A percentile compares a stretch with the other conserved stretches of the same genome.
phyloP scores from a whole-genome alignment of 371 early-diverging fungal species.

The Dentiscutata heterogama region DNA sequence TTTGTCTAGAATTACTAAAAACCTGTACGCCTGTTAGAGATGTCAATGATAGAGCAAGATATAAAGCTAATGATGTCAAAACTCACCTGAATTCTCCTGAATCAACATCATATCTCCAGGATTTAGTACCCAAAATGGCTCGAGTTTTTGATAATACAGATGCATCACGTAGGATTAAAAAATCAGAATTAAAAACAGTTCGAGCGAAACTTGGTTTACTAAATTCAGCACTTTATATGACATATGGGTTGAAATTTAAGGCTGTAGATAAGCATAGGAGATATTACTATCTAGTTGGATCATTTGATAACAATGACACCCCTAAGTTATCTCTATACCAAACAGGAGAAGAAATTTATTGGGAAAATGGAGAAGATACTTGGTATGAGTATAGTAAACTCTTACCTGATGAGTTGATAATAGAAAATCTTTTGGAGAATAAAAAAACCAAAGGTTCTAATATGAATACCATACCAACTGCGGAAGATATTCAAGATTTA shows the following conservation, averaged over 20 bases:
- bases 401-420: background rate
- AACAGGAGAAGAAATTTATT: slow-evolving; percentile 1
- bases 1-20: slow-evolving; percentile 33
- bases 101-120: slow-evolving; percentile 16
- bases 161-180: slow-evolving; percentile 33
- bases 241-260: slow-evolving; percentile 38
- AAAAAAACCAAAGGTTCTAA: background rate
- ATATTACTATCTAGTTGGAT: slow-evolving; percentile 19
- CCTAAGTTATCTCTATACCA: background rate
- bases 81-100: background rate
- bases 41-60: slow-evolving; percentile 19
- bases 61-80: slow-evolving; percentile 39
- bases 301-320: slow-evolving; percentile 9
- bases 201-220: slow-evolving; percentile 34
- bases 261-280: background rate
- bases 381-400: background rate
- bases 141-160: slow-evolving; percentile 44
- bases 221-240: slow-evolving; percentile 20
- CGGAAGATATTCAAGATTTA: slow-evolving; percentile 25
- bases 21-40: slow-evolving; percentile 34
- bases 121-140: slow-evolving; percentile 34
- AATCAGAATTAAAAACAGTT: slow-evolving; percentile 38
- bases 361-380: background rate
- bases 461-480: background rate
- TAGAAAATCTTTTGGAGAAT: background rate